phyloP scores from a whole-genome alignment of 208 protist species.

The Histomonas meleagridis region DNA sequence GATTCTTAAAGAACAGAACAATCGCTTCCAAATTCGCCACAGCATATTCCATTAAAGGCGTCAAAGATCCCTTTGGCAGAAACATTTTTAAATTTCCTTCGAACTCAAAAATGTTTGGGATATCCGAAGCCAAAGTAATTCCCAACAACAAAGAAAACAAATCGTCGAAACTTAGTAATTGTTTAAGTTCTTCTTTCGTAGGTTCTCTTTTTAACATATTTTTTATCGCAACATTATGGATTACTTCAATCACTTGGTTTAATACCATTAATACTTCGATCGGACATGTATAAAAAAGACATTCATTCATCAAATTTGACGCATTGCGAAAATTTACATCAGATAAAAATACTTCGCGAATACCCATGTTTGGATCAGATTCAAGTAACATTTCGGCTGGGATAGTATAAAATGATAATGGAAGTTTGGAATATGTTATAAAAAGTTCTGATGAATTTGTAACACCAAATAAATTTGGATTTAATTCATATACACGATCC shows the following conservation, averaged over 20 bases:
- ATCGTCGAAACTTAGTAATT: not conserved
- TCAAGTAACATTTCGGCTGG: not conserved
- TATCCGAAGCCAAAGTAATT: not conserved
- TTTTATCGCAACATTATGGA: not conserved
- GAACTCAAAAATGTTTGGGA: not conserved
- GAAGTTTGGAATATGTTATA: too few species aligned
- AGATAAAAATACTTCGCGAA: not conserved
- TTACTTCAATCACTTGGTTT: not conserved
- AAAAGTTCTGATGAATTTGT: not conserved
- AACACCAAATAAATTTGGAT: not conserved
- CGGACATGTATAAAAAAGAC: not conserved
- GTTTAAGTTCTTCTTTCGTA: not conserved
- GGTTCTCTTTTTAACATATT: not conserved
- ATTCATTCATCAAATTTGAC: not conserved
- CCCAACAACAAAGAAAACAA: not conserved
- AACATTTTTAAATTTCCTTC: not conserved
- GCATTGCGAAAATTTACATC: not conserved
- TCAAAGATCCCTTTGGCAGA: not conserved
- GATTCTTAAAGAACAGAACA: not conserved
- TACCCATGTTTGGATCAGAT: not conserved
- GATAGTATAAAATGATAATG: not conserved
- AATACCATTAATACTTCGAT: not conserved
- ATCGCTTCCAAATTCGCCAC: slow-evolving; percentile 2
- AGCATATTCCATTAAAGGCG: not conserved
- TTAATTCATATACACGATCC: not conserved